phyloP scores from a whole-genome alignment of 768 basidiomycete genomes.

The Leccinum incarnatum region DNA sequence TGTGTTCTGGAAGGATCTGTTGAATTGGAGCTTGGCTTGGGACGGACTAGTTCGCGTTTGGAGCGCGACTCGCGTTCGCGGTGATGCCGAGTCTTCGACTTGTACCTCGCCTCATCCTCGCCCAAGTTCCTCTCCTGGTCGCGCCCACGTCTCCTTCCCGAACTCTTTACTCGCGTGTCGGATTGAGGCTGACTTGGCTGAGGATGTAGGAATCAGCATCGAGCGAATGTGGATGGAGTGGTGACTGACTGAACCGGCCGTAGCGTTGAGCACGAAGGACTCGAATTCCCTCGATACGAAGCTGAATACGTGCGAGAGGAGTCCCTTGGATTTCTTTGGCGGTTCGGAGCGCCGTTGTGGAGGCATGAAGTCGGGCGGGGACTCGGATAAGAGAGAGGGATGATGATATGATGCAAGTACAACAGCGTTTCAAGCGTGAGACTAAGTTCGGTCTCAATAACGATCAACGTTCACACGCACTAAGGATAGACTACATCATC shows the following conservation, averaged over 20 bases:
- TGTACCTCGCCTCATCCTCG: constrained; percentile 14
- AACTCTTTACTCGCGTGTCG: constrained; percentile 8
- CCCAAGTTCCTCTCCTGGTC: constrained; percentile 9
- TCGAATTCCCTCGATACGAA: constrained; percentile 71
- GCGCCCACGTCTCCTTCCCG: constrained; percentile 7
- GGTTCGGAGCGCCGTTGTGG: constrained; percentile 5
- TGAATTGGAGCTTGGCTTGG: constrained; percentile 23
- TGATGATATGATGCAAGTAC: neutral
- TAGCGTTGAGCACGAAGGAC: constrained; percentile 67
- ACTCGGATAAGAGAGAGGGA: neutral
- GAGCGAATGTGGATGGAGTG: neutral
- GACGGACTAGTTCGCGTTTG: constrained; percentile 8
- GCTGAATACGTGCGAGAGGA: constrained; percentile 62
- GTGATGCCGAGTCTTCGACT: constrained; percentile 4
- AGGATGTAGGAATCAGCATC: constrained; percentile 5
- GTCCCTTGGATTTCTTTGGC: constrained; percentile 29
- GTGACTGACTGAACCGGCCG: constrained; percentile 33
- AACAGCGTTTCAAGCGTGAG: constrained; percentile 16
- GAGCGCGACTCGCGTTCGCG: constrained; percentile 9
- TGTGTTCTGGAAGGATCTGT: constrained; percentile 7
- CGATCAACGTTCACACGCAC: neutral
- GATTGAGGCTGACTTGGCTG: constrained; percentile 19
- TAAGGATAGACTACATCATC: constrained; percentile 8
- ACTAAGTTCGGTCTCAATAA: constrained; percentile 16
- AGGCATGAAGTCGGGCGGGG: constrained; percentile 8